Evolutionary conservation across 257 asterid genomes (phyloP).

Genomic region (Hygrophila difformis): DNA sequence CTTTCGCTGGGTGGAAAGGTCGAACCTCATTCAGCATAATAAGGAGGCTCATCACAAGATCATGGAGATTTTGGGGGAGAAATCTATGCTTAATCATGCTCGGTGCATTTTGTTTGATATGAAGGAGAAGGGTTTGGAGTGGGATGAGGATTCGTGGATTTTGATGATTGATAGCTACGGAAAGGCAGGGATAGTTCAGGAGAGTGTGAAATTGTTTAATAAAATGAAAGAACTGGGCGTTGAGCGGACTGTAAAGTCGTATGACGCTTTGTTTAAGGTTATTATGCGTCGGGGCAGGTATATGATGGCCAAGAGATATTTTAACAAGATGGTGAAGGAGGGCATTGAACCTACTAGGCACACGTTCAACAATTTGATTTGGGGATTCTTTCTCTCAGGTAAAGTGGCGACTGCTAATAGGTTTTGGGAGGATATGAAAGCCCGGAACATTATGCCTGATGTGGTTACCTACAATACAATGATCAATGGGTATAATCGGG

Average conservation of each 20-base stretch:
- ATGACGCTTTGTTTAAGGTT: slow-evolving; percentile 65
- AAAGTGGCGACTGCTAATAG: slow-evolving; percentile 56
- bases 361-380: slow-evolving; percentile 64
- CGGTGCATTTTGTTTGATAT: slow-evolving; percentile 78
- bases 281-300: slow-evolving; percentile 69
- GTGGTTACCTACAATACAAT: slow-evolving; percentile 72
- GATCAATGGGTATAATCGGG: slow-evolving; percentile 66
- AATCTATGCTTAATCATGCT: slow-evolving; percentile 74
- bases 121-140: slow-evolving; percentile 71
- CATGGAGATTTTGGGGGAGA: slow-evolving; percentile 67
- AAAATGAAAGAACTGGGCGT: slow-evolving; percentile 83
- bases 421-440: slow-evolving; percentile 87
- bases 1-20: slow-evolving; percentile 88
- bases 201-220: slow-evolving; percentile 76
- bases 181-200: slow-evolving; percentile 81
- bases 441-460: slow-evolving; percentile 53
- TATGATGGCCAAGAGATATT: slow-evolving; percentile 86
- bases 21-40: slow-evolving; percentile 51
- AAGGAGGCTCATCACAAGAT: slow-evolving; percentile 67
- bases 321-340: slow-evolving; percentile 66
- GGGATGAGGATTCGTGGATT: slow-evolving; percentile 96
- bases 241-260: slow-evolving; percentile 48
- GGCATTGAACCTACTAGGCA: slow-evolving; percentile 79
- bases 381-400: slow-evolving; percentile 77
- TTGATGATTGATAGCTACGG: slow-evolving; percentile 78